Evolutionary conservation across 1,139 yeast species (phyloP).

Genomic region (Debaryomyces sp.): DNA sequence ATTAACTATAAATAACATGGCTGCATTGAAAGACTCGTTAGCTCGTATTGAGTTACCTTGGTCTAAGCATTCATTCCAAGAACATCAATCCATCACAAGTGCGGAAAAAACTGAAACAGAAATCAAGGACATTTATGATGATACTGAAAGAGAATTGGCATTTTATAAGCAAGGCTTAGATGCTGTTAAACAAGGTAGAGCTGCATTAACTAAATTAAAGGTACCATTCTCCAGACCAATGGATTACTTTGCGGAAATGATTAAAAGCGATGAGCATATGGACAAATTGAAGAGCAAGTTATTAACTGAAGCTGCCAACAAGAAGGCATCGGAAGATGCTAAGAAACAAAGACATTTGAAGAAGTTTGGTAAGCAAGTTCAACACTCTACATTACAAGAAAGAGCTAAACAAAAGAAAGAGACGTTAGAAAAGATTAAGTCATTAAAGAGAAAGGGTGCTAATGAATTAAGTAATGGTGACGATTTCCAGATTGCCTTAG

Average conservation of each 20-base stretch:
- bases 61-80: slow-evolving; percentile 72
- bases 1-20: slow-evolving; percentile 72
- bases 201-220: slow-evolving; percentile 62
- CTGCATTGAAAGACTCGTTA: slow-evolving; percentile 69
- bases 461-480: slow-evolving; percentile 68
- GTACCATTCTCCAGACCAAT: slow-evolving; percentile 91
- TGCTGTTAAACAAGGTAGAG: slow-evolving; percentile 77
- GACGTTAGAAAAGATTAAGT: slow-evolving; percentile 85
- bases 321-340: slow-evolving; percentile 92
- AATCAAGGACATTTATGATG: slow-evolving; percentile 91
- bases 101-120: slow-evolving; percentile 59
- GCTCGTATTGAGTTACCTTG: slow-evolving; percentile 76
- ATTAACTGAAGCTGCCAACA: slow-evolving; percentile 82
- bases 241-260: slow-evolving; percentile 98
- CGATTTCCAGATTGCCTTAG: slow-evolving; percentile 76
- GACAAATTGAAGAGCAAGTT: slow-evolving; percentile 84
- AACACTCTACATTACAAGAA: slow-evolving; percentile 88
- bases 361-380: slow-evolving; percentile 98
- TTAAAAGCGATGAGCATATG: slow-evolving; percentile 97
- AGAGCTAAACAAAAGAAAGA: slow-evolving; percentile 95
- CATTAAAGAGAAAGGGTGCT: slow-evolving; percentile 84
- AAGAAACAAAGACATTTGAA: slow-evolving; percentile 92
- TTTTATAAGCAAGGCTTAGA: slow-evolving; percentile 91
- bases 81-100: slow-evolving; percentile 77
- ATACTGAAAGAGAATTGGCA: slow-evolving; percentile 71